phyloP scores from a whole-genome alignment of 1,139 yeast species.

The Eremothecium gossypii region DNA sequence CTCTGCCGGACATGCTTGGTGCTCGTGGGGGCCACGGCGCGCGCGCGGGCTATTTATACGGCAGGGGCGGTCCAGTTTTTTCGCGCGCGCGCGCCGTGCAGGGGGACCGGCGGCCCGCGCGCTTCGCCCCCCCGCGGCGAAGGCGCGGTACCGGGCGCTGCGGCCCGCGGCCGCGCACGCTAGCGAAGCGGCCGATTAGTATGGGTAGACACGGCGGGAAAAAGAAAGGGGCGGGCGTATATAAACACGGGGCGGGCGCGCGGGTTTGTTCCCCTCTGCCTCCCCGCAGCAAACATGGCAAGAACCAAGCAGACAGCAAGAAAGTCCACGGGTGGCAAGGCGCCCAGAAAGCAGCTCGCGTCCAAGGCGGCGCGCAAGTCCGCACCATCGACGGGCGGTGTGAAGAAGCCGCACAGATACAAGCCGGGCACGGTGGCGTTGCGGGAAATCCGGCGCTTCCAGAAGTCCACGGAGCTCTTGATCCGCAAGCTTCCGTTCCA shows the following conservation, averaged over 20 bases:
- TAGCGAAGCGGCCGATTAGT: background rate
- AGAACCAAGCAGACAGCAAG: conserved; percentile 99
- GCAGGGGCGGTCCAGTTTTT: too few species aligned
- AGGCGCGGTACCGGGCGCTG: background rate
- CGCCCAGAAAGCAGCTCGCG: conserved; percentile 98
- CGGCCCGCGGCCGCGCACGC: background rate
- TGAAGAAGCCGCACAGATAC: conserved; percentile 99
- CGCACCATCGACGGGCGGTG: conserved; percentile 97
- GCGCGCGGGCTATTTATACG: too few species aligned
- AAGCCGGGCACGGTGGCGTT: conserved; percentile 99
- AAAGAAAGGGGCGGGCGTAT: conserved; percentile 1
- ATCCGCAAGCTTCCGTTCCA: conserved; percentile 98
- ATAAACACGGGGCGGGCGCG: background rate
- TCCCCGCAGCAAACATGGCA: conserved; percentile 50
- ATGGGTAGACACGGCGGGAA: background rate
- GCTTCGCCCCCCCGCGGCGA: background rate
- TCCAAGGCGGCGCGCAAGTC: conserved; percentile 99
- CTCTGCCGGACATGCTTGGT: conserved; percentile 90
- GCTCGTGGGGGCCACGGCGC: conserved; percentile 7
- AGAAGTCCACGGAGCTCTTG: conserved; percentile 92
- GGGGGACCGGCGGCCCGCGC: background rate
- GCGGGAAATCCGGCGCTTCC: conserved; percentile 99
- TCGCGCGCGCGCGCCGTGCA: too few species aligned
- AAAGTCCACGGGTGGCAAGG: conserved; percentile 99
- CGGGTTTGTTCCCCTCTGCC: background rate